Evolutionary conservation across 345 rosid genomes (phyloP), one percentile per base, ranked within the genome.

Genomic region (Abelmoschus esculentus): DNA sequence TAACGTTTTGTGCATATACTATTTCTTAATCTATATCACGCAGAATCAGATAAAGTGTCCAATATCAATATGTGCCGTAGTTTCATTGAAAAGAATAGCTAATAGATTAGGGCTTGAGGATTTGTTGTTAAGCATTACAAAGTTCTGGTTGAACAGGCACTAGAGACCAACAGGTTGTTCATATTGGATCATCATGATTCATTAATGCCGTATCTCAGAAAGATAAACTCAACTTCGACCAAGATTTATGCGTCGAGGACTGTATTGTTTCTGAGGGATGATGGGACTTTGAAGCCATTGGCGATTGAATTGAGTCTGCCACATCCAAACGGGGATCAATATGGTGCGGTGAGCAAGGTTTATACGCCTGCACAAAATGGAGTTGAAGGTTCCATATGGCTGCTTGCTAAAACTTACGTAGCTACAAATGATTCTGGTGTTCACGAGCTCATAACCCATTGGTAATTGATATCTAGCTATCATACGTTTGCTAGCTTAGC

Each of bases 391-490:
- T 73, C 86, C 15, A 66, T 84, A 40, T 93, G 97, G 96, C 84
- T 84, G 61, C 76, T 91, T 19, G 96, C 98, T 7, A 93, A 91
- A 73, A 96, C 97, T 72, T 93, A 85, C 69, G 97, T 83, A 0
- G 87, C 83, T 5, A 96, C 86, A 44, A 83, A 85, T 69, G 98
- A 91, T 77, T 89, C 97, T 1, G 97, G 98, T 63, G 63, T 74
- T 64, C 98, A 93, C 70, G 96, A 93, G 69, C 91, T 93, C 18
- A 81, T 93, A 69, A 91, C 95, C 78, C 97, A 93, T 71, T 93
- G 96, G 97, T 56, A 56, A 22, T 8, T 3, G 5, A 56, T 22
- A 26, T 26, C 7, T 4, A 19, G 29, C 32, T 19, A 9, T 19
- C 22, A 55, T 55, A 55, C 31, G 6, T 56, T 11, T 29, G 32